Conservation (phyloP, 345 rosid genomes). For the Bruguiera sexangula region DNA sequence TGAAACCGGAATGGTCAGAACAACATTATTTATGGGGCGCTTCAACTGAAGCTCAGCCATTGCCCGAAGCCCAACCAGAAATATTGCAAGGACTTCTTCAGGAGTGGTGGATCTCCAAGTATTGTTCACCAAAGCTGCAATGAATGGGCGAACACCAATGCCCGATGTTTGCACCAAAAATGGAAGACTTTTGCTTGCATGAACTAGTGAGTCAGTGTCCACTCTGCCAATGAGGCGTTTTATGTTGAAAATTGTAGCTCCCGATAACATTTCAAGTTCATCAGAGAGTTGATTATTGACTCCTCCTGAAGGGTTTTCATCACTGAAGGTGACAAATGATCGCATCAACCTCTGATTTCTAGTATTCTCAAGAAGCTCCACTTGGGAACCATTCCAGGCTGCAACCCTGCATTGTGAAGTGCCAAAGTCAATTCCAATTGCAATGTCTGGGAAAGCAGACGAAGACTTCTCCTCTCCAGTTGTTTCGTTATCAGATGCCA, state of each 20-base stretch:
- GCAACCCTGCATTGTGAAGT: slow-evolving; percentile 87
- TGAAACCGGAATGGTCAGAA: slow-evolving; percentile 77
- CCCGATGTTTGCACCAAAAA: slow-evolving; percentile 83
- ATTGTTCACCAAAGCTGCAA: slow-evolving; percentile 75
- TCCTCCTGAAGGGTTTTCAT: slow-evolving; percentile 72
- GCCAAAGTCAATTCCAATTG: slow-evolving; percentile 84
- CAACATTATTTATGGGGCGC: slow-evolving; percentile 65
- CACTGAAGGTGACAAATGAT: slow-evolving; percentile 77
- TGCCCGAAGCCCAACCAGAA: slow-evolving; percentile 59
- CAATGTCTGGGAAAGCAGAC: slow-evolving; percentile 58
- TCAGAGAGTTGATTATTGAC: slow-evolving; percentile 65
- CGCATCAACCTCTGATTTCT: slow-evolving; percentile 70
- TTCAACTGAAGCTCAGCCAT: slow-evolving; percentile 78
- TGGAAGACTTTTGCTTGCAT: slow-evolving; percentile 65
- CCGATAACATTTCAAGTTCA: slow-evolving; percentile 73
- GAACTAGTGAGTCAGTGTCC: slow-evolving; percentile 79
- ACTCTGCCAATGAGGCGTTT: slow-evolving; percentile 86
- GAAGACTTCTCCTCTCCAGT: slow-evolving; percentile 71
- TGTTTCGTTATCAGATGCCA: slow-evolving; percentile 80
- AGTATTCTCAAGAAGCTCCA: slow-evolving; percentile 69
- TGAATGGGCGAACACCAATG: slow-evolving; percentile 77
- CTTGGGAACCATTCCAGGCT: slow-evolving; percentile 79
- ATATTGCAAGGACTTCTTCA: slow-evolving; percentile 84
- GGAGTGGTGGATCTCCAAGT: slow-evolving; percentile 88
- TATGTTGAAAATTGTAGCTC: slow-evolving; percentile 86